phyloP scores from a whole-genome alignment of 768 basidiomycete species.

The Coprinellus micaceus region DNA sequence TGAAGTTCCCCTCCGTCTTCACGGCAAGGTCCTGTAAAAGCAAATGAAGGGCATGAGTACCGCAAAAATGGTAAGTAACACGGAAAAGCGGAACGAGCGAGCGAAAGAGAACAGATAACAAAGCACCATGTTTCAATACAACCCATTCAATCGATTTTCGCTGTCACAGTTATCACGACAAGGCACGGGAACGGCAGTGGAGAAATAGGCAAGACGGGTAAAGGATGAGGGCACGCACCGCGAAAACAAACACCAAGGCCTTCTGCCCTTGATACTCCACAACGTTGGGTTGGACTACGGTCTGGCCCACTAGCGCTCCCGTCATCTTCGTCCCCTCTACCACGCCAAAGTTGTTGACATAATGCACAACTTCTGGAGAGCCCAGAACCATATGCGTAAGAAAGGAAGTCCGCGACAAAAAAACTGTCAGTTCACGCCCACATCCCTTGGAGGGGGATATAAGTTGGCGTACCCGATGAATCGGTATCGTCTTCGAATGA shows the following conservation, averaged over 20 bases:
- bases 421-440: no score
- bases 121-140: no score
- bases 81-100: neutral
- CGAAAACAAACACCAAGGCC: conserved; percentile 59
- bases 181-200: neutral
- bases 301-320: conserved; percentile 52
- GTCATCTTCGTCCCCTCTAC: conserved; percentile 52
- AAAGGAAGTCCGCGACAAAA: neutral
- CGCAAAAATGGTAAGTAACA: neutral
- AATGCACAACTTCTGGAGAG: conserved; percentile 2
- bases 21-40: conserved; percentile 62
- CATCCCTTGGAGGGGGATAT: no score
- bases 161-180: no score
- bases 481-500: neutral
- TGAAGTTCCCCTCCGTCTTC: conserved; percentile 61
- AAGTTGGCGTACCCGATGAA: neutral
- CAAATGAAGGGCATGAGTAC: neutral
- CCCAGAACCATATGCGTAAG: neutral
- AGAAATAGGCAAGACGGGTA: neutral
- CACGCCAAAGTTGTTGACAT: conserved; percentile 19
- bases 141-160: neutral
- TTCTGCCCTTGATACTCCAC: conserved; percentile 58
- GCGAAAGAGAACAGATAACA: neutral
- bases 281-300: conserved; percentile 53
- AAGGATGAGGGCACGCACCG: conserved; percentile 37